Evolutionary conservation across 23 red algal species (phyloP).

Genomic region (Gracilaria gracilis): DNA sequence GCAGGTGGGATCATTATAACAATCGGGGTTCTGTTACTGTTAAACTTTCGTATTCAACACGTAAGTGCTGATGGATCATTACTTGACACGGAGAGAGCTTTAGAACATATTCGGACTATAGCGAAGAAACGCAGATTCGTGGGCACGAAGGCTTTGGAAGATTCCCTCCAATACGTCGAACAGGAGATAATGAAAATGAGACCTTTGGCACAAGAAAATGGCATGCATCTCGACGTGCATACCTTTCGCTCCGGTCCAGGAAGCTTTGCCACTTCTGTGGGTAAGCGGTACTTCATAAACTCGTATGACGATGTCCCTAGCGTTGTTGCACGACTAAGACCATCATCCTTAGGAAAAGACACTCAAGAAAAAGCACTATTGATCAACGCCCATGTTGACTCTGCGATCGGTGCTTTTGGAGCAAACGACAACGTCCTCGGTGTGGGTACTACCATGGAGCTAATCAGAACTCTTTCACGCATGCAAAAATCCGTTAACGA

Average conservation of each 20-base stretch:
- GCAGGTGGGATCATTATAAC: neutral
- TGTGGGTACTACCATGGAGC: slow-evolving; percentile 79
- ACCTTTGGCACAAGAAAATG: neutral
- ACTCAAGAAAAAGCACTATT: slow-evolving; percentile 67
- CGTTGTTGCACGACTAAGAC: slow-evolving; percentile 57
- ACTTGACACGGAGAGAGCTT: slow-evolving; percentile 4
- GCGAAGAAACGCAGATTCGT: slow-evolving; percentile 36
- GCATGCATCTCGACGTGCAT: slow-evolving; percentile 41
- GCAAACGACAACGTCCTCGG: slow-evolving; percentile 79
- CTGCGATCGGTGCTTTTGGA: slow-evolving; percentile 82
- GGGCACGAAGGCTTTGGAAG: slow-evolving; percentile 44
- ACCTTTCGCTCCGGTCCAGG: slow-evolving; percentile 48
- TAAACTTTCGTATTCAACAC: slow-evolving; percentile 3
- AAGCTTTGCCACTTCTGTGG: slow-evolving; percentile 30
- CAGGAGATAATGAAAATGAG: neutral
- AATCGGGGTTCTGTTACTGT: neutral
- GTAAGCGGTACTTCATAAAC: slow-evolving; percentile 21
- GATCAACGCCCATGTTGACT: slow-evolving; percentile 90
- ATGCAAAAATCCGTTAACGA: slow-evolving; percentile 7
- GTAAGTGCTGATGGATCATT: neutral
- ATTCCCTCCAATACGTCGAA: slow-evolving; percentile 47
- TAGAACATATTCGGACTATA: slow-evolving; percentile 43
- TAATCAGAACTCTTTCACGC: slow-evolving; percentile 45
- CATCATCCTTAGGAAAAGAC: slow-evolving; percentile 8
- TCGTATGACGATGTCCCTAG: slow-evolving; percentile 58